phyloP scores from a whole-genome alignment of 495 filamentous ascomycete species.

The Daldinia vernicosa region DNA sequence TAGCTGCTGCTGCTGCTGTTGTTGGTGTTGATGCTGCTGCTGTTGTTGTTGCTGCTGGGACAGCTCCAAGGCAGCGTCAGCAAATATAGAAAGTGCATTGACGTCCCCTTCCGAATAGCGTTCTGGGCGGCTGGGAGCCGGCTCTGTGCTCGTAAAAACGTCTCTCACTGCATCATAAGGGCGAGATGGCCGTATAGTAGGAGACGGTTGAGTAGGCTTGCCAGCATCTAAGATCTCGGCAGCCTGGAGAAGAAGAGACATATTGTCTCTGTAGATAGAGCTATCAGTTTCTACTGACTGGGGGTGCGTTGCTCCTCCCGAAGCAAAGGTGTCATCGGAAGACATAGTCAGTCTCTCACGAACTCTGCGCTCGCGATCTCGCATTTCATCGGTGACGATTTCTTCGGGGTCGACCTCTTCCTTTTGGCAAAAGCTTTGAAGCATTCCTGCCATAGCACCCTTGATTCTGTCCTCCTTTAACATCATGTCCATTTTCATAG shows the following conservation, averaged over 20 bases:
- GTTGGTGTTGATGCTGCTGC: not conserved
- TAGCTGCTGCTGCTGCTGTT: not conserved
- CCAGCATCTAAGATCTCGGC: constrained; percentile 30
- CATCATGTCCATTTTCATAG: constrained; percentile 46
- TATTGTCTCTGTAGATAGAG: not conserved
- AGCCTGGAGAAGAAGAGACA: constrained; percentile 38
- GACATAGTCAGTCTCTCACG: constrained; percentile 25
- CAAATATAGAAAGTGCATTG: constrained; percentile 45
- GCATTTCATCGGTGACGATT: constrained; percentile 47
- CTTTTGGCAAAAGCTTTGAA: constrained; percentile 45
- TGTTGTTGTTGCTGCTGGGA: not conserved
- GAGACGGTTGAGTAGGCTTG: not conserved
- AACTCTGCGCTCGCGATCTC: constrained; percentile 43
- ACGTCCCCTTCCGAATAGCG: constrained; percentile 28
- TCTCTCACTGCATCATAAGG: constrained; percentile 61
- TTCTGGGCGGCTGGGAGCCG: constrained; percentile 29
- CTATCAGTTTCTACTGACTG: constrained; percentile 13
- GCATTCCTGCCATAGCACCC: constrained; percentile 22
- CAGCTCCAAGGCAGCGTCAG: constrained; percentile 40
- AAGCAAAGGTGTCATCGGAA: constrained; percentile 37
- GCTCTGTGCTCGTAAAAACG: constrained; percentile 51
- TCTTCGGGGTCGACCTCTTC: constrained; percentile 48
- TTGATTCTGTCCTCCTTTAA: constrained; percentile 34
- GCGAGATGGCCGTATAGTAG: constrained; percentile 44
- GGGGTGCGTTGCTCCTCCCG: constrained; percentile 3